Percentiles rank a stretch among this genome's conserved stretches.
phyloP scores from a whole-genome alignment of 495 filamentous ascomycete genomes.

The Glonium stellatum region DNA sequence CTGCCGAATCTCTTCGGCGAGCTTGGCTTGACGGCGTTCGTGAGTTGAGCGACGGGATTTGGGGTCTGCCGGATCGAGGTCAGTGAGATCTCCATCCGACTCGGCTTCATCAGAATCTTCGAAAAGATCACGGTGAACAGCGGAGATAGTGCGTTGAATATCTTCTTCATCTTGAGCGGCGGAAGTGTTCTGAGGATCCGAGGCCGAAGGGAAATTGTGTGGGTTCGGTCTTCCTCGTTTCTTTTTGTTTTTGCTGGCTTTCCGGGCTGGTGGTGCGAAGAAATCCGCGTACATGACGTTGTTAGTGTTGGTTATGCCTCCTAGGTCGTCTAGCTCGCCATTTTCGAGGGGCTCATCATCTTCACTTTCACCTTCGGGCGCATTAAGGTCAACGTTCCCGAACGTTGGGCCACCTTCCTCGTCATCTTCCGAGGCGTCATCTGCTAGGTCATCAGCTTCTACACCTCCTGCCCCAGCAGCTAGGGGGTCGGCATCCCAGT shows the following conservation, averaged over 20 bases:
- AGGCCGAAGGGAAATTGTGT: slow-evolving; percentile 35
- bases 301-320: slow-evolving; percentile 62
- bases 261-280: slow-evolving; percentile 75
- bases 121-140: slow-evolving; percentile 86
- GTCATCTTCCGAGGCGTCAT: slow-evolving; percentile 46
- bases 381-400: slow-evolving; percentile 57
- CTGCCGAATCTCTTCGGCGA: slow-evolving; percentile 82
- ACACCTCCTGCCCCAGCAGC: slow-evolving; percentile 2
- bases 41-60: slow-evolving; percentile 65
- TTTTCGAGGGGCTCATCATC: slow-evolving; percentile 48
- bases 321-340: slow-evolving; percentile 46
- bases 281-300: slow-evolving; percentile 83
- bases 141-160: slow-evolving; percentile 78
- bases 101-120: slow-evolving; percentile 55
- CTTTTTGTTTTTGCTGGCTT: slow-evolving; percentile 48
- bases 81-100: slow-evolving; percentile 27
- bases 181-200: slow-evolving; percentile 25
- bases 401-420: slow-evolving; percentile 74
- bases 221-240: slow-evolving; percentile 36
- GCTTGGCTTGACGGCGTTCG: slow-evolving; percentile 75
- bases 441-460: slow-evolving; percentile 30
- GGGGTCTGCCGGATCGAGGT: slow-evolving; percentile 40
- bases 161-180: slow-evolving; percentile 40
- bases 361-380: slow-evolving; percentile 46
- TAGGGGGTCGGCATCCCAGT: slow-evolving; percentile 73